These are phyloP conservation scores for Venturia carpophila DNA, from an alignment of 2,329 filamentous ascomycete genomes.

Conservation along the genomic window DNA sequence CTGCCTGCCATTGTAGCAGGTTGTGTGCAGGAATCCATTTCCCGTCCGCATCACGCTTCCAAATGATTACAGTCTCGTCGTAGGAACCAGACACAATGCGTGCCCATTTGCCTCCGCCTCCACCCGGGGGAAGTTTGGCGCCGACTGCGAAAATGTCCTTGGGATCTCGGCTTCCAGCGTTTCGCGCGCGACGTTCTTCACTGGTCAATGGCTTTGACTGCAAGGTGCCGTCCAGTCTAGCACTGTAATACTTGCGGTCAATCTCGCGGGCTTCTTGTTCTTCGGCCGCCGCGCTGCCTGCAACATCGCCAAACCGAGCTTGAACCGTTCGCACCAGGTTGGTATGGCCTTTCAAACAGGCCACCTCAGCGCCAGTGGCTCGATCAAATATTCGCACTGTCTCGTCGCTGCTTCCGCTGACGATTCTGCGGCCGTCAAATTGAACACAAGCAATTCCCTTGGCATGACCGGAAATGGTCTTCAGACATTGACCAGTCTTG, in stretches of 20 bases:
- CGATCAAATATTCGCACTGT: slow-evolving; percentile 94
- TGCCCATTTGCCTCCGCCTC: slow-evolving; percentile 79
- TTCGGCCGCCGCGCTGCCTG: slow-evolving; percentile 70
- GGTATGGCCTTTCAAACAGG: slow-evolving; percentile 71
- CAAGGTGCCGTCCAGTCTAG: slow-evolving; percentile 41
- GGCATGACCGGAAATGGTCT: slow-evolving; percentile 76
- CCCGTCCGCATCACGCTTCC: slow-evolving; percentile 78
- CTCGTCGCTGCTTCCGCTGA: slow-evolving; percentile 93
- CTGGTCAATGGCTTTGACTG: slow-evolving; percentile 26
- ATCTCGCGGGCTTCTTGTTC: slow-evolving; percentile 62
- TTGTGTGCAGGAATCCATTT: slow-evolving; percentile 74
- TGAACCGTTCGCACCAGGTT: slow-evolving; percentile 90
- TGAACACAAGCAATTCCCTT: slow-evolving; percentile 98
- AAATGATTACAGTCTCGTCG: slow-evolving; percentile 91
- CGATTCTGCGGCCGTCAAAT: slow-evolving; percentile 86
- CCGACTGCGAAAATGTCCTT: slow-evolving; percentile 72
- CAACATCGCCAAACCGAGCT: slow-evolving; percentile 84
- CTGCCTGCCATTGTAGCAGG: slow-evolving; percentile 65
- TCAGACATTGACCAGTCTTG: slow-evolving; percentile 64
- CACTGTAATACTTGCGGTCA: slow-evolving; percentile 64
- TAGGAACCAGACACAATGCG: slow-evolving; percentile 97
- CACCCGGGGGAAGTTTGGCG: slow-evolving; percentile 81
- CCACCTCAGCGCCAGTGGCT: slow-evolving; percentile 77
- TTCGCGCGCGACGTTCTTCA: slow-evolving; percentile 37
- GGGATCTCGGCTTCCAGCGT: slow-evolving; percentile 66